phyloP scores from a whole-genome alignment of 805 yeast genomes.

The Grigorovia transvaalensis region DNA sequence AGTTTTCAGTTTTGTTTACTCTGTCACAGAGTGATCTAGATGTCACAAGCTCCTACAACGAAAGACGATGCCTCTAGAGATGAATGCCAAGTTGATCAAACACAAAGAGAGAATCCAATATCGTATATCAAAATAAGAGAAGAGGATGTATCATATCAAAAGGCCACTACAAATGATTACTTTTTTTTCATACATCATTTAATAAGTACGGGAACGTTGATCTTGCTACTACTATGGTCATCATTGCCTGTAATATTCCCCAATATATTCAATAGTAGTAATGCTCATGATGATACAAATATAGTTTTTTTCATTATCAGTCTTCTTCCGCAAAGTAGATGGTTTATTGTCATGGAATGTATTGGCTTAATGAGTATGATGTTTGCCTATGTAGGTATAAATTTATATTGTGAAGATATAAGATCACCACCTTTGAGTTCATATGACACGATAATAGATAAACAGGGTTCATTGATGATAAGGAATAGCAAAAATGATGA shows the following conservation, averaged over 20 bases:
- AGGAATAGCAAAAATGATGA: not conserved
- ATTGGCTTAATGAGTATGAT: slow-evolving; percentile 60
- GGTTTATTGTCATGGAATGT: slow-evolving; percentile 77
- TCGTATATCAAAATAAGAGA: not conserved
- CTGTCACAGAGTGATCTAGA: no score
- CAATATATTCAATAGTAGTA: not conserved
- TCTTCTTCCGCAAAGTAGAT: slow-evolving; percentile 69
- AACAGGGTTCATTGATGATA: not conserved
- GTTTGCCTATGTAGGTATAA: slow-evolving; percentile 60
- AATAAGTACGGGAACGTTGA: slow-evolving; percentile 45
- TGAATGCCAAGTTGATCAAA: not conserved
- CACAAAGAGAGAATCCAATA: slow-evolving; percentile 7
- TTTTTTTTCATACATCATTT: slow-evolving; percentile 80
- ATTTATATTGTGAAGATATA: slow-evolving; percentile 66
- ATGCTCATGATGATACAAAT: slow-evolving; percentile 2
- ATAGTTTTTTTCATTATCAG: slow-evolving; percentile 2
- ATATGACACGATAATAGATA: slow-evolving; percentile 51
- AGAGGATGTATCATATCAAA: not conserved
- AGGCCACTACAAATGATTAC: slow-evolving; percentile 43
- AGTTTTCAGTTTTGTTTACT: no score
- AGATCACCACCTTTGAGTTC: slow-evolving; percentile 52
- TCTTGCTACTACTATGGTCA: slow-evolving; percentile 64
- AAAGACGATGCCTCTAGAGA: no score
- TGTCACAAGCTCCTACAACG: no score
- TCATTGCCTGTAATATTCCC: slow-evolving; percentile 38